Conservation (phyloP, 2,329 filamentous ascomycete species). For the Aureobasidium sp. region DNA sequence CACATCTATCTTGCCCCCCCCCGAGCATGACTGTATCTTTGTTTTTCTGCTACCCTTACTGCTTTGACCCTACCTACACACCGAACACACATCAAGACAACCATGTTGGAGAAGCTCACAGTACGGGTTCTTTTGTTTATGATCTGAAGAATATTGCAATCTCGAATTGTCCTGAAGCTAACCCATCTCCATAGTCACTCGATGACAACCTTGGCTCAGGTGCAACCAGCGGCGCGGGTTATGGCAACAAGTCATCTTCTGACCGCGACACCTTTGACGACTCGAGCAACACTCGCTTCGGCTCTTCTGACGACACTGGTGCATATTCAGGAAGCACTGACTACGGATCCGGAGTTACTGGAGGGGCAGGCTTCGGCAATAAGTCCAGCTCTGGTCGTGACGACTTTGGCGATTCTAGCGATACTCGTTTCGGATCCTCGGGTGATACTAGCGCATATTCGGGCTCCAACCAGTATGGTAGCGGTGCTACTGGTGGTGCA, state of each 20-base stretch:
- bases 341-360: background rate
- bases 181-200: slow-evolving; percentile 14
- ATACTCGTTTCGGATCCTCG: background rate
- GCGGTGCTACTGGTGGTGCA: slow-evolving; percentile 22
- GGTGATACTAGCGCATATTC: background rate
- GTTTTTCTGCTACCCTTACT: background rate
- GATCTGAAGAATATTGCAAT: background rate
- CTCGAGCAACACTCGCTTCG: slow-evolving; percentile 15
- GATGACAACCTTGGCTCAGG: slow-evolving; percentile 13
- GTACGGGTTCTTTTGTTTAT: background rate
- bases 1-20: background rate
- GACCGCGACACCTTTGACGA: background rate
- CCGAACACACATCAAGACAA: background rate
- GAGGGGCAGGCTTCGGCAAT: slow-evolving; percentile 14
- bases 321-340: slow-evolving; percentile 23
- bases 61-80: background rate
- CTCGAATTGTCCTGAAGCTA: slow-evolving; percentile 1
- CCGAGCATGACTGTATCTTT: background rate
- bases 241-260: slow-evolving; percentile 23
- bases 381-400: slow-evolving; percentile 25
- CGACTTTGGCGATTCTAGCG: slow-evolving; percentile 22
- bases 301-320: slow-evolving; percentile 16
- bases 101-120: background rate
- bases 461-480: background rate
- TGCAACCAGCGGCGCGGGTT: slow-evolving; percentile 17